These are phyloP conservation scores for Santalum album DNA, from an alignment of 164 flowering plant species.

Conservation along the genomic window DNA sequence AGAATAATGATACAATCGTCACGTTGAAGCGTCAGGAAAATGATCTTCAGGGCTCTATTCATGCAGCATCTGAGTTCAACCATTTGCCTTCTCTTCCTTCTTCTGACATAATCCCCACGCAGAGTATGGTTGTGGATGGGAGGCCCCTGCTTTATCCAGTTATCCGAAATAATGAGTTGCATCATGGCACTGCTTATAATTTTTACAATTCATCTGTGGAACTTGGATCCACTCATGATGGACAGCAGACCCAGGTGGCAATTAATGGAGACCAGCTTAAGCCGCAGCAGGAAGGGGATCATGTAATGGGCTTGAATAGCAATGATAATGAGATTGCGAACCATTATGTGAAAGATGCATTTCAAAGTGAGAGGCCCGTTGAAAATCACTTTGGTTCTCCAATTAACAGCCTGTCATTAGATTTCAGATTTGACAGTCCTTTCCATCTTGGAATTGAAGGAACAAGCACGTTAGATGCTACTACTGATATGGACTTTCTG, in stretches of 20 bases:
- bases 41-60: slow-evolving; percentile 19
- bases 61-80: slow-evolving; percentile 19
- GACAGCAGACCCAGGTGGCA: slow-evolving; percentile 20
- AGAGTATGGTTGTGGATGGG: slow-evolving; percentile 38
- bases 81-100: slow-evolving; percentile 23
- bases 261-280: slow-evolving; percentile 20
- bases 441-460: slow-evolving; percentile 25
- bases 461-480: slow-evolving; percentile 19
- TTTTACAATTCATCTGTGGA: slow-evolving; percentile 22
- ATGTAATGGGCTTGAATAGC: slow-evolving; percentile 16
- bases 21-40: slow-evolving; percentile 24
- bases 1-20: slow-evolving; percentile 18
- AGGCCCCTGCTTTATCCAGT: slow-evolving; percentile 32
- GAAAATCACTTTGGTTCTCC: slow-evolving; percentile 36
- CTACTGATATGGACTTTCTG: slow-evolving; percentile 22
- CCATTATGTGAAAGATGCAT: slow-evolving; percentile 33
- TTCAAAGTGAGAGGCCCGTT: slow-evolving; percentile 25
- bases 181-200: slow-evolving; percentile 18
- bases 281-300: slow-evolving; percentile 18
- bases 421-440: slow-evolving; percentile 26
- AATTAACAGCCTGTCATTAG: slow-evolving; percentile 25
- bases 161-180: slow-evolving; percentile 26
- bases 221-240: slow-evolving; percentile 20
- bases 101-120: slow-evolving; percentile 21
- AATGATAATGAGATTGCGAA: slow-evolving; percentile 21